These are phyloP conservation scores for Psilocybe tampanensis DNA, from an alignment of 768 basidiomycete species.

Conservation along the genomic window DNA sequence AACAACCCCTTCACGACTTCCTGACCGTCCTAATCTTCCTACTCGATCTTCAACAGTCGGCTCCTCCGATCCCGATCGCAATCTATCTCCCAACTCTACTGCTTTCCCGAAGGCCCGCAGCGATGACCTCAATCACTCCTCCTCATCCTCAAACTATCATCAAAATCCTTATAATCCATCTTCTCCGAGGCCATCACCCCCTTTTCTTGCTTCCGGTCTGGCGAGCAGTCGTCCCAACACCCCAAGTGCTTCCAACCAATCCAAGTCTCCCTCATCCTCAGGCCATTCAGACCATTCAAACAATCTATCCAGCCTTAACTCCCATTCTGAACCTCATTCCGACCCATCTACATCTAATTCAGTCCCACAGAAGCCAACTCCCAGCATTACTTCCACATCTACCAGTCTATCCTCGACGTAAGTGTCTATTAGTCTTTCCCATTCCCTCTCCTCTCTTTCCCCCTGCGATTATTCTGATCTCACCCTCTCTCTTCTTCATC, in stretches of 20 bases:
- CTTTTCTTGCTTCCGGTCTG: slow-evolving; percentile 45
- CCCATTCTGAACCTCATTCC: slow-evolving; percentile 58
- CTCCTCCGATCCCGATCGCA: slow-evolving; percentile 56
- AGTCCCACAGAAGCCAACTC: slow-evolving; percentile 43
- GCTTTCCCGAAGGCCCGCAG: slow-evolving; percentile 59
- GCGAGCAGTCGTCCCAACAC: slow-evolving; percentile 59
- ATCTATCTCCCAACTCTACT: slow-evolving; percentile 36
- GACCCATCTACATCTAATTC: slow-evolving; percentile 44
- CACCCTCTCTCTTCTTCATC: slow-evolving; percentile 22
- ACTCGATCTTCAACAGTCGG: slow-evolving; percentile 68
- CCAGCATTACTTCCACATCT: slow-evolving; percentile 60
- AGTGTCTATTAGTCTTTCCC: slow-evolving; percentile 32
- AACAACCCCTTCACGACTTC: slow-evolving; percentile 35
- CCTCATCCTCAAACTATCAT: slow-evolving; percentile 28
- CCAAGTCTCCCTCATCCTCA: slow-evolving; percentile 53
- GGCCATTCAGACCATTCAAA: slow-evolving; percentile 52
- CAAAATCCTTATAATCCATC: slow-evolving; percentile 20
- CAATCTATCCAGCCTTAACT: slow-evolving; percentile 47
- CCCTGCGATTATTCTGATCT: slow-evolving; percentile 28
- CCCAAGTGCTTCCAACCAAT: slow-evolving; percentile 33
- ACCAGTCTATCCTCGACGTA: slow-evolving; percentile 61
- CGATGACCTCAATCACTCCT: slow-evolving; percentile 68
- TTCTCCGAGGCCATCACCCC: slow-evolving; percentile 46
- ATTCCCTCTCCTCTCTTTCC: slow-evolving; percentile 3
- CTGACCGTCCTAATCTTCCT: slow-evolving; percentile 58